Evolutionary conservation across 2,329 filamentous ascomycete species (phyloP).

Genomic region (Apiospora saccharicola): DNA sequence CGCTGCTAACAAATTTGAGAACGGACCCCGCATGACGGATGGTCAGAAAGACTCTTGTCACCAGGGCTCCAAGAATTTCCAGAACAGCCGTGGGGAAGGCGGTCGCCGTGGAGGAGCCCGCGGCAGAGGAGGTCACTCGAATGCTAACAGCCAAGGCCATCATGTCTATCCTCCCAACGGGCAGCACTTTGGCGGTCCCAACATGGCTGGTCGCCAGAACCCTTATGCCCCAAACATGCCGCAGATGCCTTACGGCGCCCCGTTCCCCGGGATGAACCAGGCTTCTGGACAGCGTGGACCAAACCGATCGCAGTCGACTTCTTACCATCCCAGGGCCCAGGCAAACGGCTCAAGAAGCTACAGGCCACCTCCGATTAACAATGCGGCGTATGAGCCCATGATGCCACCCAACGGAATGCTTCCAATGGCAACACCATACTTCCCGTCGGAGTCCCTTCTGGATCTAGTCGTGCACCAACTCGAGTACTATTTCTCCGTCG

Average conservation of each 20-base stretch:
- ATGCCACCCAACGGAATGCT: constrained; percentile 23
- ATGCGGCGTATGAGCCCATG: constrained; percentile 22
- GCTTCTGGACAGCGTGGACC: constrained; percentile 38
- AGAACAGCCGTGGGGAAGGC: constrained; percentile 42
- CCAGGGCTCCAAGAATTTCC: constrained; percentile 23
- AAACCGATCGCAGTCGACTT: constrained; percentile 64
- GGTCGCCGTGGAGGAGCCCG: constrained; percentile 56
- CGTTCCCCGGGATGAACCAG: constrained; percentile 34
- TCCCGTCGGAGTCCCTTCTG: constrained; percentile 32
- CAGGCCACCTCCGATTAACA: constrained; percentile 18
- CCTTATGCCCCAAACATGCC: constrained; percentile 33
- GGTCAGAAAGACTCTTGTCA: constrained; percentile 7
- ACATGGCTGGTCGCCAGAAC: constrained; percentile 27
- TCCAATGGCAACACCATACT: constrained; percentile 16
- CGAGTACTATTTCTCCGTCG: constrained; percentile 96
- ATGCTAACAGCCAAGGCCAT: constrained; percentile 38
- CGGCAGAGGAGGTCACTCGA: constrained; percentile 48
- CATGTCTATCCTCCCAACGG: constrained; percentile 30
- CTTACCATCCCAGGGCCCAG: constrained; percentile 13
- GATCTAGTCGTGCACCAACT: constrained; percentile 58
- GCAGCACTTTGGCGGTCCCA: constrained; percentile 22
- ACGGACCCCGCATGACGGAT: constrained; percentile 10
- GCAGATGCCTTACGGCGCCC: constrained; percentile 35
- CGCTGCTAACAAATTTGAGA: constrained; percentile 13
- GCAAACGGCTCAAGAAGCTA: constrained; percentile 24